phyloP scores from a whole-genome alignment of 2,329 filamentous ascomycete genomes.

The Fusarium foetens region DNA sequence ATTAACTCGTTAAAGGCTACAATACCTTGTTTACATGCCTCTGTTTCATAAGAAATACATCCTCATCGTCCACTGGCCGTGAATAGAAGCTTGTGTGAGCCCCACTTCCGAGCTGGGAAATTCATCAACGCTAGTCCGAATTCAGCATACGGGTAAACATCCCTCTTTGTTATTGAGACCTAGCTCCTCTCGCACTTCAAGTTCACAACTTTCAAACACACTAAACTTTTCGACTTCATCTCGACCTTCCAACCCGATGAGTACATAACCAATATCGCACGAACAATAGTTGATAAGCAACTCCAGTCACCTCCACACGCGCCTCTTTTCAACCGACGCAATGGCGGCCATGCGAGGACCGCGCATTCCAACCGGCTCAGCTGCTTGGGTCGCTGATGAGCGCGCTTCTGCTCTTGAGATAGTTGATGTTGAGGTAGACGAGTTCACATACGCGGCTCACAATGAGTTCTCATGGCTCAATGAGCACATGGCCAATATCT shows the following conservation, averaged over 20 bases:
- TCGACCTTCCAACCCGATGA: conserved; percentile 33
- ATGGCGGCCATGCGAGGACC: conserved; percentile 63
- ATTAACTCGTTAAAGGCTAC: too few relatives aligned
- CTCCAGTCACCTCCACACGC: conserved; percentile 6
- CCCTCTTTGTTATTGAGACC: conserved; percentile 35
- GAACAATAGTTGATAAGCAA: conserved; percentile 29
- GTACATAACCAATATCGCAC: conserved; percentile 34
- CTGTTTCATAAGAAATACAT: conserved; percentile 18
- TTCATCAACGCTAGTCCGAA: conserved; percentile 13
- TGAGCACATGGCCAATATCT: conserved; percentile 96
- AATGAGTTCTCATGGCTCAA: conserved; percentile 99
- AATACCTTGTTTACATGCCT: neutral
- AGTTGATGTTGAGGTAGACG: conserved; percentile 84
- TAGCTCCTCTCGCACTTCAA: conserved; percentile 31
- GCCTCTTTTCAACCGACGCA: conserved; percentile 32
- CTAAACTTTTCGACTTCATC: conserved; percentile 23
- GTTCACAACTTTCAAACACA: conserved; percentile 35
- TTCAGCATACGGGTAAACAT: conserved; percentile 18
- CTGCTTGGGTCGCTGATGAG: conserved; percentile 87
- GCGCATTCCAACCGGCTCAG: conserved; percentile 79
- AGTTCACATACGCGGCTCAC: conserved; percentile 89
- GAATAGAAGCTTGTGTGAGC: conserved; percentile 22
- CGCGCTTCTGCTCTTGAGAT: conserved; percentile 80
- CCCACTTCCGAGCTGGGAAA: conserved; percentile 20
- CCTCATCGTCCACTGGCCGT: conserved; percentile 35